Percentiles rank a stretch among this genome's conserved stretches.
Conservation (phyloP, 139 green algal species). For the Tetratostichococcus sp. region DNA sequence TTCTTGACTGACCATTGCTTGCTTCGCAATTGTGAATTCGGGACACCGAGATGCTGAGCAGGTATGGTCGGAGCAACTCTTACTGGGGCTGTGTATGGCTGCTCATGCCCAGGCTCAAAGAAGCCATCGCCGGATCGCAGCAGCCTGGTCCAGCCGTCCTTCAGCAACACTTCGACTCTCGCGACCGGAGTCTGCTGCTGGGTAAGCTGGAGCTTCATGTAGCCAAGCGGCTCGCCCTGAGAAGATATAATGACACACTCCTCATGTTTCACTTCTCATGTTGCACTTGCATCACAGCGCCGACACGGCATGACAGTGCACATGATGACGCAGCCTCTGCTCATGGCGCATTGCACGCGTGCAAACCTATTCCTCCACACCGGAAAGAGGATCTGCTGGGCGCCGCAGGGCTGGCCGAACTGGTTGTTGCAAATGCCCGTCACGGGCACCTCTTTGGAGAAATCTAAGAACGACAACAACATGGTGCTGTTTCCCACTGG, state of each 20-base stretch:
- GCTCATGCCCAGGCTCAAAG: background rate
- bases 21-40: no score
- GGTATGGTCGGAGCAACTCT: no score
- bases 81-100: no score
- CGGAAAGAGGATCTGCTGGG: background rate
- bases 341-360: no score
- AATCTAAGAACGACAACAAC: background rate
- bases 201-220: background rate
- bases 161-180: slow-evolving; percentile 23
- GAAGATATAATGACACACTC: no score
- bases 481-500: background rate
- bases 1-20: no score
- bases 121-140: background rate
- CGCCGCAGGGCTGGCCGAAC: background rate
- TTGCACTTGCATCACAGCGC: no score
- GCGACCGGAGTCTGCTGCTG: slow-evolving; percentile 1
- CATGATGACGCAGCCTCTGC: no score
- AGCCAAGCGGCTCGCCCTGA: background rate
- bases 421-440: background rate
- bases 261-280: no score
- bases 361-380: no score
- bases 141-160: background rate
- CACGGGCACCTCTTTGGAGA: background rate
- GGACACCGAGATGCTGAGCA: no score
- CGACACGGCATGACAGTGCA: no score